phyloP scores from a whole-genome alignment of 176 grass and related monocot genomes.

The Triticum turgidum region DNA sequence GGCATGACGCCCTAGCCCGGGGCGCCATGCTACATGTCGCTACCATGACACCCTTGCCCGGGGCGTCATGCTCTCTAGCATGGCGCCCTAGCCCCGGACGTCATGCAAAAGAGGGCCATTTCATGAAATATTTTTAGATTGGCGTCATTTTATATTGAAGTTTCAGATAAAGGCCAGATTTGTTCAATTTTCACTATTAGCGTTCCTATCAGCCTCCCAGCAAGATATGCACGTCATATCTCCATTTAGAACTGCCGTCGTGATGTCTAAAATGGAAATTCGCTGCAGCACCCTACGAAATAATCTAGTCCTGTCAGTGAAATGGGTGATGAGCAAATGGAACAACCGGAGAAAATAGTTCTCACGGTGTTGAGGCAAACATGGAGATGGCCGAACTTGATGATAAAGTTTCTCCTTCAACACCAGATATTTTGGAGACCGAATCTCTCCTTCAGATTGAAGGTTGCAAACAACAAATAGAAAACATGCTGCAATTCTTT shows the following conservation, averaged over 20 bases:
- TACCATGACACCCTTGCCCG: no score
- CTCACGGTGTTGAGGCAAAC: slow-evolving; percentile 25
- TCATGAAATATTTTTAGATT: no score
- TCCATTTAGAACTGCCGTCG: slow-evolving; percentile 64
- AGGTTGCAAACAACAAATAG: slow-evolving; percentile 58
- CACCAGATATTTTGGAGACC: slow-evolving; percentile 49
- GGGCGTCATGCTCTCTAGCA: no score
- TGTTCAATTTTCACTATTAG: no score
- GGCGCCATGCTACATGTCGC: no score
- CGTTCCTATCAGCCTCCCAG: no score
- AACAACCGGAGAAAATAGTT: slow-evolving; percentile 32
- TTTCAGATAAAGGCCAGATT: no score
- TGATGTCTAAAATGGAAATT: slow-evolving; percentile 64
- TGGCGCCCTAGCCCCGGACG: no score
- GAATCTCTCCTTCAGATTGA: slow-evolving; percentile 68
- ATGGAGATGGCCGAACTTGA: slow-evolving; percentile 43
- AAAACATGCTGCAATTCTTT: slow-evolving; percentile 44
- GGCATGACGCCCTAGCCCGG: no score
- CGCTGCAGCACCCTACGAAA: slow-evolving; percentile 7
- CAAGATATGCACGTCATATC: slow-evolving; percentile 34
- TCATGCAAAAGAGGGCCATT: no score
- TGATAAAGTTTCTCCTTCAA: slow-evolving; percentile 26
- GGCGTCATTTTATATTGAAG: no score
- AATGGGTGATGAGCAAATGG: slow-evolving; percentile 27
- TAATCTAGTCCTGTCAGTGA: slow-evolving; percentile 28